phyloP scores from a whole-genome alignment of 441 rosid genomes.

The Populus hybrid region DNA sequence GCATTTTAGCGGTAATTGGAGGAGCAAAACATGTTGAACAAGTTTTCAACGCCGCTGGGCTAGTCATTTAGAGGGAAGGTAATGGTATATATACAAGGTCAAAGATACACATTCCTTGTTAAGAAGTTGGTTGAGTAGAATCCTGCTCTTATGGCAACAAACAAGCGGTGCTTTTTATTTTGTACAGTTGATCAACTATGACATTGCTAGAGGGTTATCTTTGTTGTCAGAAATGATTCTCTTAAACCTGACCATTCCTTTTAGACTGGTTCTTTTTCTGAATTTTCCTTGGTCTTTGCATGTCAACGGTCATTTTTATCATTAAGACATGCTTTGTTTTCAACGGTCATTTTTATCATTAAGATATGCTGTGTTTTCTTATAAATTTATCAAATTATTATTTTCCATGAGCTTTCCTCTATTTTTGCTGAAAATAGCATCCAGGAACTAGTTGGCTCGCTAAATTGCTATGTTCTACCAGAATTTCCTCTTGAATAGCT shows the following conservation, averaged over 20 bases:
- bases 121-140: too few relatives aligned
- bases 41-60: background rate
- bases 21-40: background rate
- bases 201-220: background rate
- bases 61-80: background rate
- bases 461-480: background rate
- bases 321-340: too few relatives aligned
- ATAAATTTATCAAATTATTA: background rate
- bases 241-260: background rate
- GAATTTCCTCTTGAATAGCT: background rate
- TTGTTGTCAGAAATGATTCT: background rate
- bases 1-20: too few relatives aligned
- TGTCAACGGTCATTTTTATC: background rate
- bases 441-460: background rate
- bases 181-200: background rate
- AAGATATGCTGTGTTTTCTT: background rate
- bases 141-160: background rate
- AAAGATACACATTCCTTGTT: too few relatives aligned
- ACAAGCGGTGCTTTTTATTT: background rate
- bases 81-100: too few relatives aligned
- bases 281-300: background rate
- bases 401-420: background rate
- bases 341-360: background rate
- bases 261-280: background rate
- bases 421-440: background rate